These are phyloP conservation scores for Apocynum venetum DNA, from an alignment of 257 asterid species.

Conservation along the genomic window DNA sequence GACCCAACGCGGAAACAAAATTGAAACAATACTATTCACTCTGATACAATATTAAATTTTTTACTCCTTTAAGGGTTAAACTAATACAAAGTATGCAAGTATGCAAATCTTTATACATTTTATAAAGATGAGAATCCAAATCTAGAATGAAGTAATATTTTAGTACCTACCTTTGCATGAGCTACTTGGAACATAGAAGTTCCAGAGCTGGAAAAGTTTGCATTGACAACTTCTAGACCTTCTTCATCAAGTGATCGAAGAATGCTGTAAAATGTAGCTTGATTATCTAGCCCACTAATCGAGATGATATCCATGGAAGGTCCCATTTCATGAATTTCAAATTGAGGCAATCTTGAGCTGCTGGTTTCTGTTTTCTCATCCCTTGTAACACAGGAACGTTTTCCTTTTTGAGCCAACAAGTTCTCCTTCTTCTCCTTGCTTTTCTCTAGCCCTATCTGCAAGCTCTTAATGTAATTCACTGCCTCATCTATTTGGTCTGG, in stretches of 20 bases:
- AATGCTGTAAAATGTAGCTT: slow-evolving; percentile 29
- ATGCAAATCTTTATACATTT: too few species aligned
- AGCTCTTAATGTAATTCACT: slow-evolving; percentile 27
- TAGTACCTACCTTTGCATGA: slow-evolving; percentile 31
- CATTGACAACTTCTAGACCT: slow-evolving; percentile 37
- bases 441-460: slow-evolving; percentile 31
- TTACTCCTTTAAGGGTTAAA: too few species aligned
- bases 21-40: too few species aligned
- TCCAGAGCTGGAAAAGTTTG: slow-evolving; percentile 38
- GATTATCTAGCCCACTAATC: slow-evolving; percentile 24
- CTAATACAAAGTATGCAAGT: too few species aligned
- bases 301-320: slow-evolving; percentile 30
- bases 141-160: too few species aligned
- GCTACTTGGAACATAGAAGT: slow-evolving; percentile 16
- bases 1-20: too few species aligned
- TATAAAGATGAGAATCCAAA: too few species aligned
- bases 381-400: slow-evolving; percentile 2
- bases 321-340: slow-evolving; percentile 46
- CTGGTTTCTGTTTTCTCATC: slow-evolving; percentile 7
- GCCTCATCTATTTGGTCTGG: slow-evolving; percentile 50
- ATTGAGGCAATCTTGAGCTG: slow-evolving; percentile 8
- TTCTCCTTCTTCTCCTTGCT: slow-evolving; percentile 28
- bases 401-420: slow-evolving; percentile 12
- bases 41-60: too few species aligned
- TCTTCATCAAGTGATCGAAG: slow-evolving; percentile 24